Evolutionary conservation across 2,329 filamentous ascomycete species (phyloP), one percentile per base, ranked within the genome.

Genomic region (Orbilia ellipsospora): DNA sequence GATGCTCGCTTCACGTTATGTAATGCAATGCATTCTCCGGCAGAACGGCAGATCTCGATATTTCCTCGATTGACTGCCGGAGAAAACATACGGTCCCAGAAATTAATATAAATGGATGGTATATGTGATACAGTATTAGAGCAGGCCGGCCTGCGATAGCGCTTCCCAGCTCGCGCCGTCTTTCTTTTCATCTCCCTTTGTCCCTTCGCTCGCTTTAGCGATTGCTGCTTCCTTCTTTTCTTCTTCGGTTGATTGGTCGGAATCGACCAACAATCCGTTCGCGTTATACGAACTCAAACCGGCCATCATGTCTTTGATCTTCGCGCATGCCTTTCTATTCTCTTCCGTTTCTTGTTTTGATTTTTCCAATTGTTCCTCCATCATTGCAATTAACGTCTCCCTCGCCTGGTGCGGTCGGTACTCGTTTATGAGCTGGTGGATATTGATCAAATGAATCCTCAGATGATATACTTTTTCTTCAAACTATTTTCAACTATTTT

Each of bases 321-420:
- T 91, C 78, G 90, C 89, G 62, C 89, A 89, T 80, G 89, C 89
- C 72, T 87, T 87, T 70, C 86, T 86, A 54, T 93, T 88, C 2
- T 87, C 88, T 40, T 88, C 85, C 0, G 93, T 93, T 83, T 97
- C 93, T 65, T 87, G 87, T 78, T 87, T 88, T 66, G 90, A 90
- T 78, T 85, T 86, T 78, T 92, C 89, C 31, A 97, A 83, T 80
- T 94, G 91, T 78, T 91, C 90, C 83, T 97, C 92, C 91, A 97
- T 93, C 85, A 94, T 88, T 78, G 90, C 83, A 36, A 97, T 96
- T 70, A 96, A 85, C 28, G 90, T 93, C 84, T 97, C 94, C 52
- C 94, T 85, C 23, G 94, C 93, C 83, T 98, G 94, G 81, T 97
- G 94, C 8, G 94, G 94, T 36, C 94, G 88, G 83, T 97, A 98